Evolutionary conservation across 1,139 yeast genomes (phyloP), one percentile per base, ranked within the genome.

Genomic region (Geotrichum phurueaensis): DNA sequence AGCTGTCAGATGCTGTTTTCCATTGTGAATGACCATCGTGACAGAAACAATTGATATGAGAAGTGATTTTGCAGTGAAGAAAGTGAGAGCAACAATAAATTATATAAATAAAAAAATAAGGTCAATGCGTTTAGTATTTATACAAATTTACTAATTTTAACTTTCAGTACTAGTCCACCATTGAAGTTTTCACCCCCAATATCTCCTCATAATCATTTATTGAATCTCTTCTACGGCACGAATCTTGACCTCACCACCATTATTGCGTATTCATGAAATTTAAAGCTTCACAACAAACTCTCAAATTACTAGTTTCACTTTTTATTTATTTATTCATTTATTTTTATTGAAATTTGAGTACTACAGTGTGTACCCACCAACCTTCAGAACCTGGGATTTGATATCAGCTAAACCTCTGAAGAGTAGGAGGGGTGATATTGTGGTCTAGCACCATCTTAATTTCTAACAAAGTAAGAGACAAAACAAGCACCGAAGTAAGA

Each of bases 1-100:
- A 15, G 81, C 83, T 18, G 84, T 79, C 53, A 66, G 63, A 60
- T 67, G 65, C 54, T 69, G 71, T 56, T 64, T 66, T 54, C 72
- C 73, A 62, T 69, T 69, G 59, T 66, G 67, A 43, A 68, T 58
- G 18, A 71, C 74, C 74, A 71, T 71, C 27, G 50, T 51, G 47
- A 39, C 18, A n/a, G 47, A 39, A 39, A 7, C 18, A n/a, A 39
- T n/a, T n/a, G 18, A 39, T n/a, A 39, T 18, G 18, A 39, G 7
- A 39, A 22, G 18, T 20, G 20, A 4, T 4, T n/a, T 9, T 39
- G 18, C 10, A n/a, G n/a, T 7, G 47, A 39, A 15, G 5, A 39
- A n/a, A 39, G 18, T 18, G 20, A 39, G 3, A 39, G 20, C 18
- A 36, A 36, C 18, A 39, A 39, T 12, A 2, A 15, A 13, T 39